Percentiles rank a stretch among this genome's conserved stretches.
Conservation (phyloP, 2,329 filamentous ascomycete species). For the Trichoderma gracile region DNA sequence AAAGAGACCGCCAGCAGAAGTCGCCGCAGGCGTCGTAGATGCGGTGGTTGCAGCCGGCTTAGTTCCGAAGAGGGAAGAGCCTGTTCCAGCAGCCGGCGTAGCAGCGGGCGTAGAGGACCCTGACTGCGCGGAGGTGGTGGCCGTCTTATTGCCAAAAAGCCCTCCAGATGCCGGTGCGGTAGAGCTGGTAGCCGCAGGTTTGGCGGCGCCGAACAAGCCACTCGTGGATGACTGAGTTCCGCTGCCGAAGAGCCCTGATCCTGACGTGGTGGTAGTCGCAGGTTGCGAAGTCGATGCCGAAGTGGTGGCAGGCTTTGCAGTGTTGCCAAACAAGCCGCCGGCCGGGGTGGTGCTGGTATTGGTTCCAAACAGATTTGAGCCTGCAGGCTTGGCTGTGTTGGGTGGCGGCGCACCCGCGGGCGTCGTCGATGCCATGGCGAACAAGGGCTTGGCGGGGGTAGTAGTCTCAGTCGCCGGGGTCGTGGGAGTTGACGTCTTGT, state of each 20-base stretch:
- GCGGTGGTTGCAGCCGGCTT: constrained; percentile 43
- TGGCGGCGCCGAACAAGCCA: constrained; percentile 28
- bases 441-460: constrained; percentile 48
- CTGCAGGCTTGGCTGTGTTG: constrained; percentile 37
- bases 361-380: constrained; percentile 21
- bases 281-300: constrained; percentile 25
- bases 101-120: constrained; percentile 33
- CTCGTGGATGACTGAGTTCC: constrained; percentile 35
- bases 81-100: constrained; percentile 30
- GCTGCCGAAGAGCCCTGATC: constrained; percentile 36
- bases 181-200: constrained; percentile 30
- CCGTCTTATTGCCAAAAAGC: constrained; percentile 33
- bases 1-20: constrained; percentile 42
- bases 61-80: constrained; percentile 43
- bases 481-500: constrained; percentile 25
- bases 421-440: constrained; percentile 54
- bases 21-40: constrained; percentile 36
- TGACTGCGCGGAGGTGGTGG: constrained; percentile 29
- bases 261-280: constrained; percentile 29
- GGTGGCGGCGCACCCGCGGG: constrained; percentile 57
- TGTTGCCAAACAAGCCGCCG: constrained; percentile 33
- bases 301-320: constrained; percentile 30
- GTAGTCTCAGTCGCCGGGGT: constrained; percentile 33
- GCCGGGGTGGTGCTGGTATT: constrained; percentile 24
- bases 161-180: constrained; percentile 30